Percentiles rank a stretch among this genome's conserved stretches.
phyloP scores from a whole-genome alignment of 495 filamentous ascomycete genomes.

The Tuber borchii region DNA sequence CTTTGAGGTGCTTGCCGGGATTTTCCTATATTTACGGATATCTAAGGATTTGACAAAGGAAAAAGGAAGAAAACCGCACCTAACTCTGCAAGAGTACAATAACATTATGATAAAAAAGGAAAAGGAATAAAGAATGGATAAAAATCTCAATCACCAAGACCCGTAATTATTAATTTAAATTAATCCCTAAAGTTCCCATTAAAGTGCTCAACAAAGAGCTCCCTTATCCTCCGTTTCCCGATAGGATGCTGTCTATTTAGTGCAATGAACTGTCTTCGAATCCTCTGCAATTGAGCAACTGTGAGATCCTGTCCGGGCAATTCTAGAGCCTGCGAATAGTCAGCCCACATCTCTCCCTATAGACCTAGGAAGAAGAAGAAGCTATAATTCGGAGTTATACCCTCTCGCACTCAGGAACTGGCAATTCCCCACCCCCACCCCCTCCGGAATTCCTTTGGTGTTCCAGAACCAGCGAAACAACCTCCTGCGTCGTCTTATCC shows the following conservation, averaged over 20 bases:
- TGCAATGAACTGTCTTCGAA: constrained; percentile 78
- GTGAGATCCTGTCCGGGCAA: constrained; percentile 58
- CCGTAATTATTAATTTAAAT: neutral
- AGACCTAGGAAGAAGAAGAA: constrained; percentile 43
- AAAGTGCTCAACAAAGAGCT: constrained; percentile 67
- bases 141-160: neutral
- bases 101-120: no score
- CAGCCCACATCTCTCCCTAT: constrained; percentile 34
- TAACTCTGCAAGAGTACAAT: neutral
- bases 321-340: constrained; percentile 47
- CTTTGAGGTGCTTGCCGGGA: no score
- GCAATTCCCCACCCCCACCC: constrained; percentile 46
- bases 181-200: constrained; percentile 47
- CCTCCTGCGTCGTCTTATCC: constrained; percentile 75
- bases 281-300: constrained; percentile 70
- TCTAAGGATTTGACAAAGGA: no score
- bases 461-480: constrained; percentile 66
- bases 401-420: constrained; percentile 43
- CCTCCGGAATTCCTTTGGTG: constrained; percentile 54
- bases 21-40: no score
- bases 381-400: constrained; percentile 35
- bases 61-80: no score
- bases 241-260: constrained; percentile 60
- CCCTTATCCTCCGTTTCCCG: constrained; percentile 55
- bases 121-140: no score